Conservation (phyloP, 2,329 filamentous ascomycete species). For the Capronia coronata region DNA sequence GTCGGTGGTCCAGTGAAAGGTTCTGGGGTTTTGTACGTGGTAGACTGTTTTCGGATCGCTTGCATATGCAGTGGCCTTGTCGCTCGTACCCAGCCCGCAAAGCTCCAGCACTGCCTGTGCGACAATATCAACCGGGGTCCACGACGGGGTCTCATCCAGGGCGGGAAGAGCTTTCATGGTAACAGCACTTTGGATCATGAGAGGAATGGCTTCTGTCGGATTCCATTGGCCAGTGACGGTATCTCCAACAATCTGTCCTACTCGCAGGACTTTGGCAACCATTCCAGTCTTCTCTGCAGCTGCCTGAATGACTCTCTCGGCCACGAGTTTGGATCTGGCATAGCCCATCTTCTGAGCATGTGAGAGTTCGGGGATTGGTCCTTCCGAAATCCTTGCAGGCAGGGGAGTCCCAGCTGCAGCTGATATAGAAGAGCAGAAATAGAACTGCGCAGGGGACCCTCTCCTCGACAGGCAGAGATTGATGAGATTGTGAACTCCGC, state of each 20-base stretch:
- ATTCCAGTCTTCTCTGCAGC: conserved; percentile 27
- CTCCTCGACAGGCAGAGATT: conserved; percentile 34
- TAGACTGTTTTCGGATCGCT: too few relatives aligned
- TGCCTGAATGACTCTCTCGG: conserved; percentile 46
- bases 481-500: conserved; percentile 28
- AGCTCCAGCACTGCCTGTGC: conserved; percentile 30
- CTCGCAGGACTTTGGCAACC: conserved; percentile 39
- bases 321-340: conserved; percentile 53
- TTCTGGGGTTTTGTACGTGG: conserved; percentile 48
- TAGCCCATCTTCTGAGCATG: conserved; percentile 43
- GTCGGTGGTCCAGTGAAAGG: conserved; percentile 40
- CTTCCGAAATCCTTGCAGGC: conserved; percentile 7
- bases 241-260: conserved; percentile 50
- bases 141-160: conserved; percentile 40
- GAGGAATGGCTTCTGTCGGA: conserved; percentile 46
- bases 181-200: conserved; percentile 43
- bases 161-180: conserved; percentile 43
- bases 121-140: conserved; percentile 42
- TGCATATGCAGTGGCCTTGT: too few relatives aligned
- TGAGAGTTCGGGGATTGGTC: conserved; percentile 10
- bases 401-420: conserved; percentile 27
- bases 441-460: conserved; percentile 37
- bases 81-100: conserved; percentile 28
- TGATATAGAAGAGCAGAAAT: conserved; percentile 49
- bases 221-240: conserved; percentile 47